These are phyloP conservation scores for Xylaria sp. DNA, from an alignment of 2,329 filamentous ascomycete species.

Conservation along the genomic window DNA sequence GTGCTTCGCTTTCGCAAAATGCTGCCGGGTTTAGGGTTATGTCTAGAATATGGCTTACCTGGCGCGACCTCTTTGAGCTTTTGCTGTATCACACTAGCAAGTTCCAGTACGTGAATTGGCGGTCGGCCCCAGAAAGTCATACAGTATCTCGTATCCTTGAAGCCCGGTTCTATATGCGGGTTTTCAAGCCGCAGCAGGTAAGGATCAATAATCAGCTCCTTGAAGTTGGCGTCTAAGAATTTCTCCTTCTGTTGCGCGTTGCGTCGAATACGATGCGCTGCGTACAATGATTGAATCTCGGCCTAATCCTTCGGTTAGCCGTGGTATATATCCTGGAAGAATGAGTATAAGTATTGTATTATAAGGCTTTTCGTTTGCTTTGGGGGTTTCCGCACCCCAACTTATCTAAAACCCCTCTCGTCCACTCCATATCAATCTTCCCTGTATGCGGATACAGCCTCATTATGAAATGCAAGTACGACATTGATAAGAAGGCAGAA, in stretches of 20 bases:
- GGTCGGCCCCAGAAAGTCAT: conserved; percentile 91
- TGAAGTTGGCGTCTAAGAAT: conserved; percentile 75
- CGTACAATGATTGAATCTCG: conserved; percentile 78
- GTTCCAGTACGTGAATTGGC: conserved; percentile 73
- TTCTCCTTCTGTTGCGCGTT: conserved; percentile 81
- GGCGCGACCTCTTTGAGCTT: conserved; percentile 73
- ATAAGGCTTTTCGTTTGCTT: not conserved
- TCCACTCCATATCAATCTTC: not conserved
- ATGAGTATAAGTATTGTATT: not conserved
- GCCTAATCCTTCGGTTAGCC: conserved; percentile 56
- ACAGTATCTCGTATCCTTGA: conserved; percentile 80
- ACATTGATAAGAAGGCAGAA: conserved; percentile 17
- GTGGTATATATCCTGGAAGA: conserved; percentile 4
- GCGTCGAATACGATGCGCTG: conserved; percentile 76
- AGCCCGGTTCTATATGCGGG: conserved; percentile 72
- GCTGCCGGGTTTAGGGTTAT: not conserved
- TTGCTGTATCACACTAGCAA: conserved; percentile 77
- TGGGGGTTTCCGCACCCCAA: not conserved
- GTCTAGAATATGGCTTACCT: conserved; percentile 63
- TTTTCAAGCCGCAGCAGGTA: conserved; percentile 77
- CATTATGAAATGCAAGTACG: not conserved
- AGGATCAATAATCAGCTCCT: conserved; percentile 79
- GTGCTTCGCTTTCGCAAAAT: not conserved
- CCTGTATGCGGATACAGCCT: not conserved
- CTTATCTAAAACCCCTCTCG: no score